phyloP scores from a whole-genome alignment of 2,329 filamentous ascomycete genomes.

The Cladosporium cucumerinum region DNA sequence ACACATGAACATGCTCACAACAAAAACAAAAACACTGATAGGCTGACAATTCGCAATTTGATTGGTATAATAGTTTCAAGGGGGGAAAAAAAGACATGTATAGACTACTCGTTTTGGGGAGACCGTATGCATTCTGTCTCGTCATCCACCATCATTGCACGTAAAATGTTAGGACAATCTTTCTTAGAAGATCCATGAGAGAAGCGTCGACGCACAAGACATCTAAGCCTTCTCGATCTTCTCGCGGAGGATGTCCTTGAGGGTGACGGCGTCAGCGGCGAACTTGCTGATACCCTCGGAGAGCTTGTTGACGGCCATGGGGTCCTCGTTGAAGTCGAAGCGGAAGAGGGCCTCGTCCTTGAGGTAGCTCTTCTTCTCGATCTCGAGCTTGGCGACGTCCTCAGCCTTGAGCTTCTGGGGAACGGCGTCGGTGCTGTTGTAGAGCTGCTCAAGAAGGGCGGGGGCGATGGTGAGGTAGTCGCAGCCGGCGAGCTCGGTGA shows the following conservation, averaged over 20 bases:
- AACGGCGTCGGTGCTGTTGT: slow-evolving; percentile 75
- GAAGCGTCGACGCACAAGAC: neutral
- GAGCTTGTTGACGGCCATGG: slow-evolving; percentile 99
- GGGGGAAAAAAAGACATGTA: neutral
- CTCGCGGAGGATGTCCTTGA: slow-evolving; percentile 86
- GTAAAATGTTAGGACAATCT: slow-evolving; percentile 8
- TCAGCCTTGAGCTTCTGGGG: slow-evolving; percentile 88
- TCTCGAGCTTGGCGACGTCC: slow-evolving; percentile 63
- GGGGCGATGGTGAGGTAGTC: slow-evolving; percentile 99
- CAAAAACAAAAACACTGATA: neutral
- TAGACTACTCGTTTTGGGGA: slow-evolving; percentile 4
- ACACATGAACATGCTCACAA: neutral
- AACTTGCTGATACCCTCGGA: slow-evolving; percentile 99
- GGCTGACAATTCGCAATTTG: neutral
- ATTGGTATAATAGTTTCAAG: slow-evolving; percentile 10
- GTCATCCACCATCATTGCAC: slow-evolving; percentile 14
- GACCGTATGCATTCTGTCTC: slow-evolving; percentile 10
- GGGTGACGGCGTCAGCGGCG: slow-evolving; percentile 86
- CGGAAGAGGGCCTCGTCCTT: slow-evolving; percentile 86
- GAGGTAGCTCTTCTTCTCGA: slow-evolving; percentile 89
- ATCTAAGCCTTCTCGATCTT: slow-evolving; percentile 58
- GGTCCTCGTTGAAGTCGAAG: slow-evolving; percentile 99
- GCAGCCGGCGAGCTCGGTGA: slow-evolving; percentile 95
- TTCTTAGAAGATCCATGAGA: neutral
- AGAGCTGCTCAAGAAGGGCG: slow-evolving; percentile 88